These are phyloP conservation scores for Phytopythium litorale DNA, from an alignment of 352 stramenopile genomes.

Conservation along the genomic window DNA sequence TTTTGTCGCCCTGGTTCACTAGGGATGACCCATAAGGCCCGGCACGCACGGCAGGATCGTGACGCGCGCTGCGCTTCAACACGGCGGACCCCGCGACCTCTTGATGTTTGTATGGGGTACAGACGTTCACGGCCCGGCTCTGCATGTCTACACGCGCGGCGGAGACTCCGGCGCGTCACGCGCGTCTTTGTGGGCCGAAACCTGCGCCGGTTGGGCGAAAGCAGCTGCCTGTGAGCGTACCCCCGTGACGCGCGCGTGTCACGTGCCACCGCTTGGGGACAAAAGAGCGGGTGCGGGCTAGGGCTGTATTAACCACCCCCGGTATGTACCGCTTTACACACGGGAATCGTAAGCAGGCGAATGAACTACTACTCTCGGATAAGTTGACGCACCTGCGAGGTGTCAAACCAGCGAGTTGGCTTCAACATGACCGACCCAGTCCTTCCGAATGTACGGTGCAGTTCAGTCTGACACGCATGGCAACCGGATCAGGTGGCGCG, in stretches of 20 bases:
- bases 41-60: neutral
- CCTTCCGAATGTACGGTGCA: neutral
- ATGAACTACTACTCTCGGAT: neutral
- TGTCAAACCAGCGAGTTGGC: neutral
- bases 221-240: conserved; percentile 1
- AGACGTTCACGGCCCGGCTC: neutral
- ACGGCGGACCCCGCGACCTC: neutral
- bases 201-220: neutral
- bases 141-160: neutral
- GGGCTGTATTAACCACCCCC: neutral
- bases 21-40: neutral
- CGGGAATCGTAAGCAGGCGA: neutral
- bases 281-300: conserved; percentile 2
- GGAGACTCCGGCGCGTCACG: conserved; percentile 4
- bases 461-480: neutral
- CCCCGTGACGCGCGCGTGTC: neutral
- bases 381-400: neutral
- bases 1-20: neutral
- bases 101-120: neutral
- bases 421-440: neutral
- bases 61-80: neutral
- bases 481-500: neutral
- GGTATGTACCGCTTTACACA: neutral
- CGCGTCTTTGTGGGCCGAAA: neutral
- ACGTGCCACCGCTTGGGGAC: neutral